Percentiles rank a stretch among this genome's conserved stretches.
These are phyloP conservation scores for Fusarium mundagurra DNA, from an alignment of 2,329 filamentous ascomycete species.

Conservation along the genomic window DNA sequence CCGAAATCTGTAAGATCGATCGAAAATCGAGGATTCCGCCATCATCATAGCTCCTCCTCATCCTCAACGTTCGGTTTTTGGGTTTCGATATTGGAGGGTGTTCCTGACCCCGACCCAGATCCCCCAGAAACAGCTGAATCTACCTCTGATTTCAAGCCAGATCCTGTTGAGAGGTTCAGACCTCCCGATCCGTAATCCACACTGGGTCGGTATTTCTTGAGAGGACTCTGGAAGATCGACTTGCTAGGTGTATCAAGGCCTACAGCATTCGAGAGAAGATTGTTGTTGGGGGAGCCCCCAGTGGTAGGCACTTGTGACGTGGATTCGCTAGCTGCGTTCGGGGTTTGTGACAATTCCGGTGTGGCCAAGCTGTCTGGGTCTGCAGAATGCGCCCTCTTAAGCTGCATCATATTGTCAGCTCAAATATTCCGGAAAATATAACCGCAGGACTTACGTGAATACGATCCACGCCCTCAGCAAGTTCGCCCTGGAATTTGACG, in stretches of 20 bases:
- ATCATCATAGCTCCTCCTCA: constrained; percentile 53
- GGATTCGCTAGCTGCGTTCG: constrained; percentile 57
- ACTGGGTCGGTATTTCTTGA: constrained; percentile 79
- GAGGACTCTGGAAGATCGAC: constrained; percentile 71
- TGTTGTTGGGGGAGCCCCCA: constrained; percentile 27
- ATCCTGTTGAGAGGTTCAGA: constrained; percentile 42
- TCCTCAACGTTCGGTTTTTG: constrained; percentile 45
- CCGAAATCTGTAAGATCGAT: background rate
- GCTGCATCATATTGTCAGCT: constrained; percentile 56
- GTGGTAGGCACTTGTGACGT: constrained; percentile 30
- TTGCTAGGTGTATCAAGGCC: constrained; percentile 46
- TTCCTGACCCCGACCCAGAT: constrained; percentile 32
- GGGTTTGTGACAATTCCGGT: constrained; percentile 49
- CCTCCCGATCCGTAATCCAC: constrained; percentile 44
- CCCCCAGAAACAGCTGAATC: constrained; percentile 44
- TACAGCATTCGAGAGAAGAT: constrained; percentile 14
- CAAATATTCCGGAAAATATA: background rate
- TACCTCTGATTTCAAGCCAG: constrained; percentile 49
- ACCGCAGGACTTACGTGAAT: constrained; percentile 71
- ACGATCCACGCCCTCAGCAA: constrained; percentile 82
- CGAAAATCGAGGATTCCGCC: background rate
- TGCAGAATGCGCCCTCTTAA: constrained; percentile 82
- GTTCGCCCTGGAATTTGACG: constrained; percentile 74
- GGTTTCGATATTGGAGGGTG: constrained; percentile 33
- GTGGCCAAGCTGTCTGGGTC: constrained; percentile 66